Evolutionary conservation across 257 asterid species (phyloP), one percentile per base, ranked within the genome.

Genomic region (Solanum peruvianum): DNA sequence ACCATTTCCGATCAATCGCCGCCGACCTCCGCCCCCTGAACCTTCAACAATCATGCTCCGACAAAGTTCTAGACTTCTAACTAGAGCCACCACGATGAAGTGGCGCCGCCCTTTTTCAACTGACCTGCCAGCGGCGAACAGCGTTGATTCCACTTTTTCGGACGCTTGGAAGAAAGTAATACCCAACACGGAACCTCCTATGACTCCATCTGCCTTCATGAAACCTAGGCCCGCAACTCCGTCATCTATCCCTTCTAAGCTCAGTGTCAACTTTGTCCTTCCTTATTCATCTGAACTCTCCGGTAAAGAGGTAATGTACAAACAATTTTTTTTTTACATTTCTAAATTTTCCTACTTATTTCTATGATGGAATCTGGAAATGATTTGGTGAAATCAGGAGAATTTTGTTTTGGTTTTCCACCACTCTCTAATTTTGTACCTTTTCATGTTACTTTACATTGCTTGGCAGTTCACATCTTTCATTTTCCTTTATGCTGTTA

Each of bases 221-320:
- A 14, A 76, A 1, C 91, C 96, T 35, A 96, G 98, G 29, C 97
- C 95, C 20, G 94, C 95, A 6, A 89, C 91, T 14, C 98, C 97
- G 3, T 86, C 94, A 64, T 89, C 95, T 14, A 93, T 95, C 62
- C 98, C 98, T 14, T 88, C 98, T 0, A 95, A 95, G 89, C 98
- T 94, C 91, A 95, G 98, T 18, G 92, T 95, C 92, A 95, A 95
- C 89, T 89, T 95, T 80, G 97, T 94, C 87, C 97, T 95, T 87
- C 98, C 98, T 27, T 94, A 95, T 73, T 90, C 91, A 23, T 91
- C 98, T n/a, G 64, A 91, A 39, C 91, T 91, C 71, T 80, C 93
- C 73, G 90, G 89, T 86, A 94, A 94, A 86, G 92, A 95, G 98
- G 98, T 94, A 88, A 21, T 44, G n/a, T 13, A 58, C 62, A 10